Evolutionary conservation across 768 basidiomycete genomes (phyloP).

Genomic region (Leccinum pellstonianum): DNA sequence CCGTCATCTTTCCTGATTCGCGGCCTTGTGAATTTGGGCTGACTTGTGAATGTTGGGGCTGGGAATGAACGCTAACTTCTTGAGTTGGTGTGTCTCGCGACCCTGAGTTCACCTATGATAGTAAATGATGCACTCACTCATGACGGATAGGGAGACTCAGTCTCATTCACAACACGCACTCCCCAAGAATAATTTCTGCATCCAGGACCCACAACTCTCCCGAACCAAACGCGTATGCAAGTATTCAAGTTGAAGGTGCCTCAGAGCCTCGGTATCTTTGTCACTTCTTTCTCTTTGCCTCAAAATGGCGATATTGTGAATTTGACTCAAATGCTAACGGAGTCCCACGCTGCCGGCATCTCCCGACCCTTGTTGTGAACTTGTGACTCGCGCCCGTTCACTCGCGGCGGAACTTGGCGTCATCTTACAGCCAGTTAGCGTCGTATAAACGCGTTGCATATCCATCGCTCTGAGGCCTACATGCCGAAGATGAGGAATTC

Average conservation of each 20-base stretch:
- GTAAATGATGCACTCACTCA: not conserved
- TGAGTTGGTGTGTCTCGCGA: not conserved
- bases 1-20: not conserved
- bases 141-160: not conserved
- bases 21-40: constrained; percentile 1
- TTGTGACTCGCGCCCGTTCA: not conserved
- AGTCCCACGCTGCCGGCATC: not conserved
- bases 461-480: not conserved
- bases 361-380: not conserved
- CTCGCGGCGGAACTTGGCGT: not conserved
- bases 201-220: not conserved
- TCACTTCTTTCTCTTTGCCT: not conserved
- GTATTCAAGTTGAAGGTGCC: not conserved
- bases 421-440: not conserved
- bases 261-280: not conserved
- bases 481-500: not conserved
- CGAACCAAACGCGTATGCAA: not conserved
- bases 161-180: not conserved
- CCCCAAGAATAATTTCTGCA: not conserved
- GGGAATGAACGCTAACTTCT: not conserved
- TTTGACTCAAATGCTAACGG: not conserved
- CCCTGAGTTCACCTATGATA: not conserved
- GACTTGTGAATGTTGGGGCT: not conserved
- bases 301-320: not conserved
- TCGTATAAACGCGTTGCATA: not conserved